Percentiles rank a stretch among this genome's conserved stretches.
phyloP scores from a whole-genome alignment of 495 filamentous ascomycete species.

The Penicillium canariense region DNA sequence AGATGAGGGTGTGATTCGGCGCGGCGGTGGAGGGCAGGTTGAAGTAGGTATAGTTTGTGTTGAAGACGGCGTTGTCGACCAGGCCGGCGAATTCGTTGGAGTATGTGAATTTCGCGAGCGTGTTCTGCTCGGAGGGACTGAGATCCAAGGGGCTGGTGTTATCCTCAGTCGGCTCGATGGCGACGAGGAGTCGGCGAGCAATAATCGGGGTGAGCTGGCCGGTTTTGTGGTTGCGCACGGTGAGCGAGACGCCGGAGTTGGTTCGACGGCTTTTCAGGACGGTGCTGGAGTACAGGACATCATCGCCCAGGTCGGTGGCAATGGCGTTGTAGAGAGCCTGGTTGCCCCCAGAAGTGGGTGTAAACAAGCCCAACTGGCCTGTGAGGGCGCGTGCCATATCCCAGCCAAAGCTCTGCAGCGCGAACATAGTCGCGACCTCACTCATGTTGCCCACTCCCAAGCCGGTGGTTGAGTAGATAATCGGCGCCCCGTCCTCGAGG shows the following conservation, averaged over 20 bases:
- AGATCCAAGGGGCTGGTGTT: constrained; percentile 36
- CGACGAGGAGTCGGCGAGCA: constrained; percentile 39
- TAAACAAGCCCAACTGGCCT: constrained; percentile 20
- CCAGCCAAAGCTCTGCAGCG: constrained; percentile 38
- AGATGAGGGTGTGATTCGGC: constrained; percentile 30
- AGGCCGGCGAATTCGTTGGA: constrained; percentile 36
- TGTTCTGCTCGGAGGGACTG: constrained; percentile 22
- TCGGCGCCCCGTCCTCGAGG: constrained; percentile 34
- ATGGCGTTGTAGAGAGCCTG: constrained; percentile 41
- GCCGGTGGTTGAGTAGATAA: constrained; percentile 27
- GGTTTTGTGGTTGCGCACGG: constrained; percentile 31
- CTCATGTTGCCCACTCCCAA: constrained; percentile 40
- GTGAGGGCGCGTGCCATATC: constrained; percentile 35
- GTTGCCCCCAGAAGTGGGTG: constrained; percentile 36
- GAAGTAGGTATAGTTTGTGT: constrained; percentile 23
- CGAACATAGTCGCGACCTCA: constrained; percentile 40
- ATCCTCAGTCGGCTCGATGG: constrained; percentile 30
- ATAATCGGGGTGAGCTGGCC: constrained; percentile 25
- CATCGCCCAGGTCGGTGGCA: constrained; percentile 28
- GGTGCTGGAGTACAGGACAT: constrained; percentile 37
- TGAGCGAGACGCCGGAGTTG: constrained; percentile 25
- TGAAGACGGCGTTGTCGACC: constrained; percentile 29
- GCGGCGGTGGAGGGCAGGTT: constrained; percentile 28
- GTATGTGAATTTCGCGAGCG: constrained; percentile 33
- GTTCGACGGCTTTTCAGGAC: constrained; percentile 27